Percentiles rank a stretch among this genome's conserved stretches.
Conservation (phyloP, 805 yeast species). For the Metschnikowia vanudenii region DNA sequence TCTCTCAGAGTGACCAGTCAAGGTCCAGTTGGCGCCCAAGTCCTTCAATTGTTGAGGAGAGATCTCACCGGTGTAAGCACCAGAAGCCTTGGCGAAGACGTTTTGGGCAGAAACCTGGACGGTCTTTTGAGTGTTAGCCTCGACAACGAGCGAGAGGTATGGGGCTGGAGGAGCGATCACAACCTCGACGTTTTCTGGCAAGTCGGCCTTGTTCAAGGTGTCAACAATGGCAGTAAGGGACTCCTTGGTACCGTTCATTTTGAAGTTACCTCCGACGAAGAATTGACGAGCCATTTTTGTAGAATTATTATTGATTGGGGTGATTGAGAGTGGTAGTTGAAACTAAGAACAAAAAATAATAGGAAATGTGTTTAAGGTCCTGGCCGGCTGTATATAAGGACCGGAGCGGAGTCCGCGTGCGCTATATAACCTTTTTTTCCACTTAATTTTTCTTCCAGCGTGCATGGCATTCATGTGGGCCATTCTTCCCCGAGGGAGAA, state of each 20-base stretch:
- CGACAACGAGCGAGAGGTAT: slow-evolving; percentile 76
- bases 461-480: slow-evolving; percentile 11
- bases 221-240: slow-evolving; percentile 83
- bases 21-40: slow-evolving; percentile 89
- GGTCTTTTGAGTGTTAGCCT: slow-evolving; percentile 63
- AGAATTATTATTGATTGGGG: not conserved
- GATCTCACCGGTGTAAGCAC: slow-evolving; percentile 98
- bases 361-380: not conserved
- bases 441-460: not conserved
- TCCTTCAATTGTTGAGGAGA: slow-evolving; percentile 87
- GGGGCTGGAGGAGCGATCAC: slow-evolving; percentile 97
- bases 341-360: not conserved
- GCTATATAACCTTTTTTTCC: slow-evolving; percentile 7
- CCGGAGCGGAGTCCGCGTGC: slow-evolving; percentile 10
- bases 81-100: slow-evolving; percentile 80
- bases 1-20: slow-evolving; percentile 98
- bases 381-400: slow-evolving; percentile 2
- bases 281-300: slow-evolving; percentile 73
- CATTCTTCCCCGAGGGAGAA: slow-evolving; percentile 10
- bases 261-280: slow-evolving; percentile 99
- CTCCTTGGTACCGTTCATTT: slow-evolving; percentile 92
- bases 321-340: not conserved
- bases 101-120: slow-evolving; percentile 90
- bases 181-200: slow-evolving; percentile 82
- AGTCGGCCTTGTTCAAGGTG: slow-evolving; percentile 71